Evolutionary conservation across 2,329 filamentous ascomycete species (phyloP), one percentile per base, ranked within the genome.

Genomic region (Trichoderma polysporum): DNA sequence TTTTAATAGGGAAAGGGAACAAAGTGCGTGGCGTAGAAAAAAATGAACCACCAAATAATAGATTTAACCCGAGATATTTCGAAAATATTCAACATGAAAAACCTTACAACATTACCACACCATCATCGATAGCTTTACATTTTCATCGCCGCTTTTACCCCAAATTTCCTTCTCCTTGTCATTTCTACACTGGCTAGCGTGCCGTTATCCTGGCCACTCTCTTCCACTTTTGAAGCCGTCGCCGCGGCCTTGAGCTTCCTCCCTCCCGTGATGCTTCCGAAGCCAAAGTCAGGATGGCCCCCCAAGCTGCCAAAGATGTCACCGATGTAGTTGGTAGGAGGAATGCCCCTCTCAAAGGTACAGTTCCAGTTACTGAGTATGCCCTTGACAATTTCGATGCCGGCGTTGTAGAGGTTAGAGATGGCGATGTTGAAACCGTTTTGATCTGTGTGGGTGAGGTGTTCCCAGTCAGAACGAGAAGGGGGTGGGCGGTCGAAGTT

Each of bases 401-500:
- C 90, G 0, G 88, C 89, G 5, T 82, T 78, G 76, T 86, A 92
- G 53, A 92, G 83, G 74, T 92, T 93, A 68, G 84, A 74, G 19
- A 91, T 78, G 2, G 90, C 85, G 33, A 89, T 85, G 33, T 77
- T 76, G 73, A 90, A 91, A 4, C 85, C 89, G 56, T 89, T 89
- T 73, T 90, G 87, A 47, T 90, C 78, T 0, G 83, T 78, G 47
- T 84, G 81, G 45, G 86, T 82, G 9, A 92, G 81, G 72, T 91
- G 89, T 41, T 87, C 81, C 22, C 83, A 81, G 9, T 86, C 83
- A 0, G 83, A 81, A 8, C 85, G 76, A 12, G 84, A 85, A 0
- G 85, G 84, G 27, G 86, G 89, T 0, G 88, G 88, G 6, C 90
- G 85, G 74, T 92, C 90, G 73, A 92, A 92, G 78, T 92, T 87